Evolutionary conservation across 805 yeast species (phyloP).

Genomic region (Vanderwaltozyma yarrowii): DNA sequence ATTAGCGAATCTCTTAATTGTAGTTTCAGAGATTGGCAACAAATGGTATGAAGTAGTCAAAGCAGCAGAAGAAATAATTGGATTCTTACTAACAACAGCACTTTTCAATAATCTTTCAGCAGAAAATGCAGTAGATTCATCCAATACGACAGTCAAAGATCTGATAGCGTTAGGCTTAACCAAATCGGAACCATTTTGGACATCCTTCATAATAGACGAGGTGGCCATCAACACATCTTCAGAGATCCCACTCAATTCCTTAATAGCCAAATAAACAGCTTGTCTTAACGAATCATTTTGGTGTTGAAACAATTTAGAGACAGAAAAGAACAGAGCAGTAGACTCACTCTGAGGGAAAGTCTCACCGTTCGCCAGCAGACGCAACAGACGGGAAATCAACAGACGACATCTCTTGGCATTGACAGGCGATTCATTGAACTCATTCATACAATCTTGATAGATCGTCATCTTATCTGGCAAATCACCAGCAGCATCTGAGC

Average conservation of each 20-base stretch:
- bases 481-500: constrained; percentile 52
- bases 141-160: constrained; percentile 81
- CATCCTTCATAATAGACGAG: constrained; percentile 95
- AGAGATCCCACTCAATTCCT: constrained; percentile 75
- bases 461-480: constrained; percentile 94
- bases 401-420: constrained; percentile 79
- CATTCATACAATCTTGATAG: constrained; percentile 88
- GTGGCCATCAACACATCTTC: constrained; percentile 96
- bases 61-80: constrained; percentile 88
- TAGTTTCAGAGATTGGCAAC: constrained; percentile 80
- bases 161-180: constrained; percentile 94
- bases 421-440: constrained; percentile 85
- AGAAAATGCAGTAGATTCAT: constrained; percentile 81
- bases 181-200: constrained; percentile 76
- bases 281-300: constrained; percentile 77
- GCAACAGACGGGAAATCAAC: constrained; percentile 70
- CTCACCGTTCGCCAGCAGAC: constrained; percentile 79
- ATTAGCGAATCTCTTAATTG: constrained; percentile 86
- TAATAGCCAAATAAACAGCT: constrained; percentile 86
- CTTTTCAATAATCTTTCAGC: constrained; percentile 88
- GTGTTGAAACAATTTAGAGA: constrained; percentile 91
- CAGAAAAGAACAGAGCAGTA: constrained; percentile 84
- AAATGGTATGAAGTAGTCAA: constrained; percentile 83
- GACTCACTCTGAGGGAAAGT: constrained; percentile 82
- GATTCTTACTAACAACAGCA: constrained; percentile 85